Conservation (phyloP, 2,329 filamentous ascomycete genomes). For the Hansfordia pulvinata region DNA sequence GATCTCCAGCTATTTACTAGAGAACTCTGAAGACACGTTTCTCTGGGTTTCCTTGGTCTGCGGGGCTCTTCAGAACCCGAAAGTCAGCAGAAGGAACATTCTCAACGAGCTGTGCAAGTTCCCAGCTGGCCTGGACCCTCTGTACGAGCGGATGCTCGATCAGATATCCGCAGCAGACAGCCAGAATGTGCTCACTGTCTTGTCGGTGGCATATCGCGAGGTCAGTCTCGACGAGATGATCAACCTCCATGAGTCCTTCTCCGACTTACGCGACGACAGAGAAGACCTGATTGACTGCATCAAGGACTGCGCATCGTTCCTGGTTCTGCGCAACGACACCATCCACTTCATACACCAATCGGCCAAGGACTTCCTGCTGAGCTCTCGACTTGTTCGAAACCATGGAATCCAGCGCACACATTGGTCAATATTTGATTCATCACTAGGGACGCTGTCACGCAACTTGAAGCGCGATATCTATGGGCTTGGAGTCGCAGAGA, state of each 20-base stretch:
- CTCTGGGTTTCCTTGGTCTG: slow-evolving; percentile 27
- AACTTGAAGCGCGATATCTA: neutral
- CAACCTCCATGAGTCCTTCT: too few species aligned
- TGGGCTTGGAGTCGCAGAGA: neutral
- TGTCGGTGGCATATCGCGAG: too few species aligned
- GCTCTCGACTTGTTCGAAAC: neutral
- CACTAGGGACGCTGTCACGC: neutral
- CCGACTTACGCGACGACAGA: too few species aligned
- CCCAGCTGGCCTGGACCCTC: slow-evolving; percentile 17
- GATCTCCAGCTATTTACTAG: slow-evolving; percentile 1
- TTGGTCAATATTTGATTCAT: neutral
- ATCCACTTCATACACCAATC: slow-evolving; percentile 9
- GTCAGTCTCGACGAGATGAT: too few species aligned
- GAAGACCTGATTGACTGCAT: too few species aligned
- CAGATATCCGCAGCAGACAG: too few species aligned
- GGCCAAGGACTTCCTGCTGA: slow-evolving; percentile 6
- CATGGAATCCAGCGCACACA: neutral
- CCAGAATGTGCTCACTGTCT: too few species aligned
- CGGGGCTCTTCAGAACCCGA: slow-evolving; percentile 13
- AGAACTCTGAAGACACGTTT: slow-evolving; percentile 23
- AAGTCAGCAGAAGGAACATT: too few species aligned
- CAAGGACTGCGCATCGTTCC: slow-evolving; percentile 6
- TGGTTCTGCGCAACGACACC: slow-evolving; percentile 2
- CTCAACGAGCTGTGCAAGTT: slow-evolving; percentile 7
- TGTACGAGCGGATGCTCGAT: slow-evolving; percentile 28